Conservation (phyloP, 345 rosid species). For the Atalantia buxifolia region DNA sequence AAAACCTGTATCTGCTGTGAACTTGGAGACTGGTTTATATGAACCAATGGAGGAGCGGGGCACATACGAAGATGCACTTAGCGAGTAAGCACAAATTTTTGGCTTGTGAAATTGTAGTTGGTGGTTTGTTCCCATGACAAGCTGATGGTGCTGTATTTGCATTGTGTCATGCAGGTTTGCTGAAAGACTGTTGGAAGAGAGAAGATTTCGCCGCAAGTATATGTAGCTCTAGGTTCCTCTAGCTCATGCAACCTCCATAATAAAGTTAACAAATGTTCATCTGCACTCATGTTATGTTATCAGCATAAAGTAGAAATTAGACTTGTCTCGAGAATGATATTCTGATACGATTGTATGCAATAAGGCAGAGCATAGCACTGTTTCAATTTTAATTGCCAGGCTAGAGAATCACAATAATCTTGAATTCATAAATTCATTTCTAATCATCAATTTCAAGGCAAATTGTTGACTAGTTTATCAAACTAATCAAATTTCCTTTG, state of each 20-base stretch:
- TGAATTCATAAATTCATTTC: not conserved
- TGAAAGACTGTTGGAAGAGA: not conserved
- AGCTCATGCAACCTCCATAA: not conserved
- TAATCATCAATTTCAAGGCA: not conserved
- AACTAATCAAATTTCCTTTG: not conserved
- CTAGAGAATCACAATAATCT: no score
- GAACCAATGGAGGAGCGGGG: not conserved
- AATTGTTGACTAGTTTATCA: not conserved
- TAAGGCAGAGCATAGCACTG: not conserved
- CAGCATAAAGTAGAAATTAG: not conserved
- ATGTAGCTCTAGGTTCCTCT: not conserved
- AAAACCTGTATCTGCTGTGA: not conserved
- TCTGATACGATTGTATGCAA: not conserved
- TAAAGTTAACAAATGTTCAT: not conserved
- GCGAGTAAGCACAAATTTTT: not conserved
- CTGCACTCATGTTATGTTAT: not conserved
- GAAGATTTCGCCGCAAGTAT: not conserved
- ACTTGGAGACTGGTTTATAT: conserved; percentile 2
- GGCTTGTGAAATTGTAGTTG: not conserved
- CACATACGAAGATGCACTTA: conserved; percentile 12
- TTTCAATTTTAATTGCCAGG: not conserved
- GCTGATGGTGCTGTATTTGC: not conserved
- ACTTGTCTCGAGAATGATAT: not conserved
- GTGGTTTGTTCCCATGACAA: not conserved
- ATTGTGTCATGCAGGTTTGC: not conserved